Base-by-base conservation (phyloP, 371 early-diverging fungal genomes). In the Mortierella sp. region DNA sequence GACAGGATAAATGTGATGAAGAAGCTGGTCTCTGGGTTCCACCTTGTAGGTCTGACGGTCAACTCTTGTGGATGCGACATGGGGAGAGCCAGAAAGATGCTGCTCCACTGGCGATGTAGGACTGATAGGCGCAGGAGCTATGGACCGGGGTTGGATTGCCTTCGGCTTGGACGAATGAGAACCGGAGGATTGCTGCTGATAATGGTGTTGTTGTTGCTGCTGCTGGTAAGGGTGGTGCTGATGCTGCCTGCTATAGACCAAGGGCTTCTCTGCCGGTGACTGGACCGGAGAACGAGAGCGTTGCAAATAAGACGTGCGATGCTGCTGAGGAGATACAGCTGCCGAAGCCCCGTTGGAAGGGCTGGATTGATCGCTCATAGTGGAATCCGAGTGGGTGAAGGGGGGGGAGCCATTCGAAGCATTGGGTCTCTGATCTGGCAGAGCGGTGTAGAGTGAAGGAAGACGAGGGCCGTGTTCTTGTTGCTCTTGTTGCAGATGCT, bases 131-230 rank as follows among this genome's bases (percentile, higher is more conserved):
- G 78, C 78, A 24, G 78, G 78, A 7, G 78, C 78, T 53, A 76
- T 76, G 9, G 78, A 70, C 31, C 78, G 70, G 28, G 78, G 78
- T 62, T 69, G 69, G 53, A 64, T 69, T 31, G 65, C 30, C 63
- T 76, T 76, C 37, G 53, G 64, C 65, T 70, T 76, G 41, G 39
- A 5, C 21, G 21, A 27, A 32, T 49, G 69, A 7, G 51, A n/a
- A 30, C 27, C 50, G 32, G 43, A 43, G 26, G 31, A 24, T 27
- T 61, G 47, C n/a, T 52, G 69, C 1, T 6, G 42, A 19, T 34
- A 34, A 4, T 7, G 37, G 37, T 7, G 37, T n/a, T n/a, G n/a
- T n/a, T n/a, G n/a, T n/a, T n/a, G n/a, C 37, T 37, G 37, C 14
- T 37, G 37, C 37, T 56, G 61, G 19, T 51, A 58, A 34, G 51